Base-by-base conservation (phyloP, 345 rosid species). In the Rhizophora apiculata region DNA sequence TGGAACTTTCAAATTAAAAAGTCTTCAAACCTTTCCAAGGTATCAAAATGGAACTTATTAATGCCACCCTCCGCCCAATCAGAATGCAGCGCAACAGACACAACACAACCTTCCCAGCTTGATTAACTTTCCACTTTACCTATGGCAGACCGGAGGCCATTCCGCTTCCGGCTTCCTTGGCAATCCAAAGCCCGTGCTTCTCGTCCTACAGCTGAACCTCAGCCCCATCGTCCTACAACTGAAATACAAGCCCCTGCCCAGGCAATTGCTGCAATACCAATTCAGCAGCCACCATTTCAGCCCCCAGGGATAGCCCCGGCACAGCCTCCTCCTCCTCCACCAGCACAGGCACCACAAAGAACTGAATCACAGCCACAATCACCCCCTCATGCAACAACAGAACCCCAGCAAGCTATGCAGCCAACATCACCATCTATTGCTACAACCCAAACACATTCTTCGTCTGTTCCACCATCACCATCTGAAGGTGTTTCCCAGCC, bases 131-230 rank as follows among this genome's bases (percentile, higher is more conserved):
- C 13, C 11, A 3, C 20, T 58, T 9, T 61, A 74, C 1, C 69
- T 13, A 86, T 86, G 89, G 80, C 78, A 31, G 85, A 85, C 0
- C 83, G 62, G 63, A 78, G 85, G 69, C 82, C 62, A 55, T 79
- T 82, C 60, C 85, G 88, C n/a, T 84, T 84, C 69, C 78, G 86
- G 51, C 80, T 85, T 32, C 88, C 94, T 31, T 86, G 94, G 94
- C 73, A 77, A 32, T 63, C 82, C 6, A 71, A 79, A 30, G 51
- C 63, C 22, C 48, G 62, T 20, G 57, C 63, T 62, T 58, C 55
- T 37, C 65, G 63, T 30, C 78, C 69, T 11, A 8, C 72, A 5
- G 49, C 76, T 62, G 63, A 63, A 52, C 49, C 75, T 34, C 74
- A 48, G 34, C 36, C 70, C 49, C 68, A 85, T n/a, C 86, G 71